phyloP scores from a whole-genome alignment of 352 stramenopile species.

The Phytophthora rubi region DNA sequence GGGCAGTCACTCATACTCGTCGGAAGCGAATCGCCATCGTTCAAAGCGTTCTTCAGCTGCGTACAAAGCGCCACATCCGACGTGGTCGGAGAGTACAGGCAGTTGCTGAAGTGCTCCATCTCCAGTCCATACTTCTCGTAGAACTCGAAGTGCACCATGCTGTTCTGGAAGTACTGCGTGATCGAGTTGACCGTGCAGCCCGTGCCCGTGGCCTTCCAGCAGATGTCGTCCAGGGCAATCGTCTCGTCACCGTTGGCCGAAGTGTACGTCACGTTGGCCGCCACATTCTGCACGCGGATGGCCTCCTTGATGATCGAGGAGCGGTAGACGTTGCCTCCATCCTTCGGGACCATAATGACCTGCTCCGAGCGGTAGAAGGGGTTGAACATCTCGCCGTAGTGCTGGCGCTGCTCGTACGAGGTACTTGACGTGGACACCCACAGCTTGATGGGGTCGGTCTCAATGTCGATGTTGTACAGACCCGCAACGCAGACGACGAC shows the following conservation, averaged over 20 bases:
- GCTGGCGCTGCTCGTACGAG: slow-evolving; percentile 62
- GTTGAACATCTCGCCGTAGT: slow-evolving; percentile 69
- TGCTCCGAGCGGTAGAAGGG: slow-evolving; percentile 80
- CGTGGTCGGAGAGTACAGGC: slow-evolving; percentile 59
- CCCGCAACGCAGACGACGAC: slow-evolving; percentile 44
- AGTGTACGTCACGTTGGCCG: slow-evolving; percentile 47
- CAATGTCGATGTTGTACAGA: slow-evolving; percentile 54
- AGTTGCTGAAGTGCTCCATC: slow-evolving; percentile 67
- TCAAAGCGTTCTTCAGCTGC: slow-evolving; percentile 41
- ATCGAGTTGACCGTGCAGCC: slow-evolving; percentile 64
- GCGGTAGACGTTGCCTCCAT: slow-evolving; percentile 61
- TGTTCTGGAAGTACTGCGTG: slow-evolving; percentile 77
- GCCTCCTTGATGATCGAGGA: slow-evolving; percentile 58
- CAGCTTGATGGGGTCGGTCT: slow-evolving; percentile 69
- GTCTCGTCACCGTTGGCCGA: slow-evolving; percentile 28
- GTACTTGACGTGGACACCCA: slow-evolving; percentile 68
- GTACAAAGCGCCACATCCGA: slow-evolving; percentile 58
- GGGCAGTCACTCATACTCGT: slow-evolving; percentile 67
- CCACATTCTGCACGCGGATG: slow-evolving; percentile 56
- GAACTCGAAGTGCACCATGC: slow-evolving; percentile 61
- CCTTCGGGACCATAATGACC: slow-evolving; percentile 69
- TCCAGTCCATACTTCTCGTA: slow-evolving; percentile 58
- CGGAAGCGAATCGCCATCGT: slow-evolving; percentile 49
- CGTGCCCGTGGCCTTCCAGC: slow-evolving; percentile 69
- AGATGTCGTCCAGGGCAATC: slow-evolving; percentile 59